Conservation (phyloP, 139 green algal species). For the Tetradesmus obliquus region DNA sequence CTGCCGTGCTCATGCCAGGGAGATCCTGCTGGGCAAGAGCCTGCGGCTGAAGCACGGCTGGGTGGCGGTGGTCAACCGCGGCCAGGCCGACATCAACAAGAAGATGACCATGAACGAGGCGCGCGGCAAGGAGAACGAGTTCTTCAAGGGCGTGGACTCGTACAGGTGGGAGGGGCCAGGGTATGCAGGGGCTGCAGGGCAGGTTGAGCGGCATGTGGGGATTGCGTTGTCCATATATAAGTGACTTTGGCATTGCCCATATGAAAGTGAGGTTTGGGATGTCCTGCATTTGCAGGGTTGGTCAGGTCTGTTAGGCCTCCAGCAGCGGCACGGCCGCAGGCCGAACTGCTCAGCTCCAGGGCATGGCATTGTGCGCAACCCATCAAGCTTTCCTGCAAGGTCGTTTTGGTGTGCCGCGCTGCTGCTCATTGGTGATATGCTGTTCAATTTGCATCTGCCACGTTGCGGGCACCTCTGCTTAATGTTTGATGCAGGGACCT, state of each 20-base stretch:
- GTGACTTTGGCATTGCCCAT: too few relatives aligned
- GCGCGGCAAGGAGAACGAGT: constrained; percentile 78
- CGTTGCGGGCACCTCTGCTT: background rate
- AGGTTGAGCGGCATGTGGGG: background rate
- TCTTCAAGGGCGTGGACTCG: constrained; percentile 76
- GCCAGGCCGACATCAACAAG: constrained; percentile 92
- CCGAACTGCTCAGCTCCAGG: background rate
- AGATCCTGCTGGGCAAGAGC: constrained; percentile 84
- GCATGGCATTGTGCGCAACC: background rate
- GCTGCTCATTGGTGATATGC: too few relatives aligned
- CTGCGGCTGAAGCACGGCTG: constrained; percentile 89
- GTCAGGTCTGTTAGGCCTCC: too few relatives aligned
- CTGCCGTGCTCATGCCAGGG: constrained; percentile 44
- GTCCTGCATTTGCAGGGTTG: too few relatives aligned
- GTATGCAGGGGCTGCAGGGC: background rate
- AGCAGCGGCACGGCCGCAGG: background rate
- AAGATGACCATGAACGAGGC: constrained; percentile 82
- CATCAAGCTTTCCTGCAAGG: background rate
- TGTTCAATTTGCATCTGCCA: too few relatives aligned
- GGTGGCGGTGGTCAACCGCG: constrained; percentile 95
- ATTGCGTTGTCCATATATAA: too few relatives aligned
- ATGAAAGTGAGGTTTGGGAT: too few relatives aligned
- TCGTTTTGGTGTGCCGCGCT: background rate
- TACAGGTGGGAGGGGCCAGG: constrained; percentile 43
- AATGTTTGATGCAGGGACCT: constrained; percentile 51